Evolutionary conservation across 805 yeast species (phyloP).

Genomic region (Suhomyces vadensis): DNA sequence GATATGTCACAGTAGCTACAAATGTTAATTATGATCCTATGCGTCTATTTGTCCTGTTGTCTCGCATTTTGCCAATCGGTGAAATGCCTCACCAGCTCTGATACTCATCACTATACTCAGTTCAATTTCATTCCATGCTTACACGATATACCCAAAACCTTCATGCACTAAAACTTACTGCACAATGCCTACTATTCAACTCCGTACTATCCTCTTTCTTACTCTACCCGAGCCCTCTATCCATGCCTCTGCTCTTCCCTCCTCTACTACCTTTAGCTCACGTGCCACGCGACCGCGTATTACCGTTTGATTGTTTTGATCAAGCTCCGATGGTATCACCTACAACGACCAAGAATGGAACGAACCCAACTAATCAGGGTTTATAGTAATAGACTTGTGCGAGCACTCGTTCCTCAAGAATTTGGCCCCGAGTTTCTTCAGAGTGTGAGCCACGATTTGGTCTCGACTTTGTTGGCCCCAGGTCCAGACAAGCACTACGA

Average conservation of each 20-base stretch:
- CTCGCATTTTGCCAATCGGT: too few relatives aligned
- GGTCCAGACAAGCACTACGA: slow-evolving; percentile 12
- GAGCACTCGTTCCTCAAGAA: slow-evolving; percentile 37
- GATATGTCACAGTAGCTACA: too few relatives aligned
- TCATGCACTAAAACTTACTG: too few relatives aligned
- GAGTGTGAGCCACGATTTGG: slow-evolving; percentile 32
- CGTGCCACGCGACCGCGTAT: not conserved
- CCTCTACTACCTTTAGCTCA: not conserved
- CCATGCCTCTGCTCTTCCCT: not conserved
- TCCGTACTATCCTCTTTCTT: not conserved
- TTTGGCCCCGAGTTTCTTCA: slow-evolving; percentile 36
- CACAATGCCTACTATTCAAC: not conserved
- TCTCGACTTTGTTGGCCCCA: slow-evolving; percentile 6
- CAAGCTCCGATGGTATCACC: not conserved
- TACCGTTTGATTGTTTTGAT: not conserved
- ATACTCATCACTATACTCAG: too few relatives aligned
- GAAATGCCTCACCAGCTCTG: too few relatives aligned
- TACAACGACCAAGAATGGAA: slow-evolving; percentile 18
- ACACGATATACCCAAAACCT: too few relatives aligned
- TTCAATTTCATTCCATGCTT: too few relatives aligned
- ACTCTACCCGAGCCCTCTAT: not conserved
- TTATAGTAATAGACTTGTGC: slow-evolving; percentile 36
- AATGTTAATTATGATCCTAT: too few relatives aligned
- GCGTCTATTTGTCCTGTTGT: too few relatives aligned
- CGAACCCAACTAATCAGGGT: slow-evolving; percentile 33